Evolutionary conservation across 306 rosid genomes (phyloP).

Genomic region (Inga leiocalycina): DNA sequence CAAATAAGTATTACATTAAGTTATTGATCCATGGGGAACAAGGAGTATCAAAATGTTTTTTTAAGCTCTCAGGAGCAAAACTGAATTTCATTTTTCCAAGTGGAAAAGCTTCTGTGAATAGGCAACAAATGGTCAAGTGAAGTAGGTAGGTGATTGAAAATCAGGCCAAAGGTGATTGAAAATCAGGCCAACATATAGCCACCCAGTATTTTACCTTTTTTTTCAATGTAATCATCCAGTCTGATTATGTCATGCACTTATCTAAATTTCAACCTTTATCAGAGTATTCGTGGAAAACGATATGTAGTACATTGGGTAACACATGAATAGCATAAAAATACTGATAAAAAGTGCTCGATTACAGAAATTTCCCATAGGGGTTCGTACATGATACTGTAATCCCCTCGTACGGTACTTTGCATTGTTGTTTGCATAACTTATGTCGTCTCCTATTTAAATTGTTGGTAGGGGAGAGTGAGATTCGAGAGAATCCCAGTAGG

Average conservation of each 20-base stretch:
- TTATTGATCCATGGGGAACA: neutral
- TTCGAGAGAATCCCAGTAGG: too few species aligned
- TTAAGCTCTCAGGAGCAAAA: conserved; percentile 7
- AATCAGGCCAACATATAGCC: neutral
- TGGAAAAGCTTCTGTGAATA: neutral
- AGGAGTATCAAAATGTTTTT: neutral
- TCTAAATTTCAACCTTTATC: too few species aligned
- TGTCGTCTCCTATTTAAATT: too few species aligned
- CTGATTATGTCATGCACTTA: neutral
- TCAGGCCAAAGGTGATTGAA: neutral
- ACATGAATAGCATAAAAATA: too few species aligned
- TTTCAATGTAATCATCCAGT: neutral
- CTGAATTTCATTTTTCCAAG: neutral
- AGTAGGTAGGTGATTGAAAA: neutral
- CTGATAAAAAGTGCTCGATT: too few species aligned
- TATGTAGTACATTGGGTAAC: too few species aligned
- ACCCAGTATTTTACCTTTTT: neutral
- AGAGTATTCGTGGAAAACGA: too few species aligned
- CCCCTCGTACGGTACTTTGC: too few species aligned
- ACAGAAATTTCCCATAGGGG: too few species aligned
- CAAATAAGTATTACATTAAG: neutral
- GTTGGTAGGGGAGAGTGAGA: too few species aligned
- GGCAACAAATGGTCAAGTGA: conserved; percentile 17
- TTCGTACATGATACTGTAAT: too few species aligned
- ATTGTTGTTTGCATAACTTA: too few species aligned